Evolutionary conservation across 192 early-diverging fungal genomes (phyloP).

Genomic region (Entomortierella parvispora): DNA sequence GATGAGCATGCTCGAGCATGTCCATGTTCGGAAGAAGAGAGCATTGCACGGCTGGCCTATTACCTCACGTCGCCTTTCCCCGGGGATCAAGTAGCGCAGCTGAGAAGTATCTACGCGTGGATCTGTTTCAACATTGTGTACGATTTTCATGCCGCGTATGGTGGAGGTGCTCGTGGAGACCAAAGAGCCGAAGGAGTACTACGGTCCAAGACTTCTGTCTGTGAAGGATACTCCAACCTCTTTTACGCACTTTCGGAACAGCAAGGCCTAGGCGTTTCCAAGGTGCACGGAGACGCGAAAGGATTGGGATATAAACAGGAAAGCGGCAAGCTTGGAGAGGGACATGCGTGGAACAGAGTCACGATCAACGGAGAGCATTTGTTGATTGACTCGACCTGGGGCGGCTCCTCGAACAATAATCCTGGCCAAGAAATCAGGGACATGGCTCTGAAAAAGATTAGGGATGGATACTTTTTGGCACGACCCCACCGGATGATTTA

Average conservation of each 20-base stretch:
- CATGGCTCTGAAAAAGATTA: too few relatives aligned
- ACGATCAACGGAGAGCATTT: conserved; percentile 57
- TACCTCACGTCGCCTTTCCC: conserved; percentile 58
- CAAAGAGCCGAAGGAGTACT: conserved; percentile 47
- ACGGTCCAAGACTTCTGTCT: conserved; percentile 53
- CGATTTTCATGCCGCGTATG: conserved; percentile 47
- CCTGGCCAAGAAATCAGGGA: too few relatives aligned
- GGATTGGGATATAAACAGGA: conserved; percentile 49
- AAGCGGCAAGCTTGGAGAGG: conserved; percentile 13
- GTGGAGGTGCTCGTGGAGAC: conserved; percentile 18
- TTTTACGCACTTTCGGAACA: conserved; percentile 55
- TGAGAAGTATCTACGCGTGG: conserved; percentile 65
- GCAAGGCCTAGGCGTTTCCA: conserved; percentile 42
- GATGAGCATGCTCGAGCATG: conserved; percentile 53
- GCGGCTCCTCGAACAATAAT: conserved; percentile 31
- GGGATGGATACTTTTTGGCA: conserved; percentile 61
- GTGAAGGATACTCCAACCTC: conserved; percentile 64
- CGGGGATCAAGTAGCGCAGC: conserved; percentile 50
- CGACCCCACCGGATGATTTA: conserved; percentile 59
- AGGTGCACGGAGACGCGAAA: conserved; percentile 56
- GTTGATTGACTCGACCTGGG: conserved; percentile 70
- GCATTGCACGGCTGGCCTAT: conserved; percentile 30
- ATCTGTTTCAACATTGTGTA: conserved; percentile 60
- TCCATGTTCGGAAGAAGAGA: conserved; percentile 29
- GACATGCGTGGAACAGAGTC: conserved; percentile 67